Base-by-base conservation (phyloP, 2,329 filamentous ascomycete species). In the Xylariaceae sp. region DNA sequence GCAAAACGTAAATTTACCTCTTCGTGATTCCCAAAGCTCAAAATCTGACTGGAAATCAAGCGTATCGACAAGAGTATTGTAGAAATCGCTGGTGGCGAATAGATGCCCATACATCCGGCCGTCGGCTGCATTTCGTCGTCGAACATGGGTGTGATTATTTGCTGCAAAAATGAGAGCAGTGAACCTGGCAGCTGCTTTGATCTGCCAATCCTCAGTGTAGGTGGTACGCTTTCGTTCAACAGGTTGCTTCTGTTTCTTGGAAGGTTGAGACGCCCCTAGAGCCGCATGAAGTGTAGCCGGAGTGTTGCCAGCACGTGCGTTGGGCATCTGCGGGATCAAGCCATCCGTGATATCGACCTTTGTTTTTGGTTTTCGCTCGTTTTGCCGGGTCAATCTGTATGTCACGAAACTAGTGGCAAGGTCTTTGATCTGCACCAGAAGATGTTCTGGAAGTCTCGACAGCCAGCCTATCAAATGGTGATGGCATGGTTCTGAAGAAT, bases 161-260 rank as follows among this genome's bases (percentile, higher is more conserved):
- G 92, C 92, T 1, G 87, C 82, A 69, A 96, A 95, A 1, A 96
- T 73, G 18, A 96, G 73, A 8, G 89, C 86, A 79, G 96, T 87
- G 2, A 95, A 85, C 65, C 88, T 86, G 2, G 90, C 87, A 6
- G 88, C 88, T 9, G 89, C 89, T 71, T 86, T 88, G 58, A 96
- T 84, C 73, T 96, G 92, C 92, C 92, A 97, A 69, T 96, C 92
- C 60, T 93, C 89, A 17, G 82, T 80, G 71, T 94, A 95, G 0
- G 68, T 65, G 6, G 69, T 66, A 9, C 85, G 75, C 1, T 85
- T 79, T 62, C 78, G 78, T 65, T 82, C 83, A 6, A 80, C 74
- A 35, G 80, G 77, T 37, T 83, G 80, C 56, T 82, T 82, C 17
- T 77, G 72, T 68, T 81, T 84, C 69, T 82, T 85, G 9, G 78